A percentile compares a stretch with the other conserved stretches of the same genome.
Evolutionary conservation across 176 grass and related monocot species (phyloP).

Genomic region (Sorghum bicolor): Sorghum_bicolor_NCBIv3 NC_012879.2:61080001-61080500

Average conservation of each 20-base stretch:
- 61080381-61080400: constrained; percentile 75
- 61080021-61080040: background rate
- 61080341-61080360: constrained; percentile 49
- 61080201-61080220: constrained; percentile 77
- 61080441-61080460: constrained; percentile 68
- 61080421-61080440: constrained; percentile 79
- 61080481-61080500: constrained; percentile 66
- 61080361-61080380: constrained; percentile 80
- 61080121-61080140: constrained; percentile 77
- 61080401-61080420: constrained; percentile 76
- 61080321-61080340: background rate
- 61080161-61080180: constrained; percentile 92
- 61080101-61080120: constrained; percentile 94
- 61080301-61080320: background rate
- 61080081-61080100: constrained; percentile 34
- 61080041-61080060: background rate
- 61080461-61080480: constrained; percentile 53
- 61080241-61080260: constrained; percentile 90
- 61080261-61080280: constrained; percentile 13
- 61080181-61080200: constrained; percentile 72
- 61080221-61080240: constrained; percentile 83
- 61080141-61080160: constrained; percentile 75
- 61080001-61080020: background rate
- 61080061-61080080: background rate
- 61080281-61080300: background rate